Base-by-base conservation (phyloP, 2,329 filamentous ascomycete species). In the Dactylella cylindrospora region DNA sequence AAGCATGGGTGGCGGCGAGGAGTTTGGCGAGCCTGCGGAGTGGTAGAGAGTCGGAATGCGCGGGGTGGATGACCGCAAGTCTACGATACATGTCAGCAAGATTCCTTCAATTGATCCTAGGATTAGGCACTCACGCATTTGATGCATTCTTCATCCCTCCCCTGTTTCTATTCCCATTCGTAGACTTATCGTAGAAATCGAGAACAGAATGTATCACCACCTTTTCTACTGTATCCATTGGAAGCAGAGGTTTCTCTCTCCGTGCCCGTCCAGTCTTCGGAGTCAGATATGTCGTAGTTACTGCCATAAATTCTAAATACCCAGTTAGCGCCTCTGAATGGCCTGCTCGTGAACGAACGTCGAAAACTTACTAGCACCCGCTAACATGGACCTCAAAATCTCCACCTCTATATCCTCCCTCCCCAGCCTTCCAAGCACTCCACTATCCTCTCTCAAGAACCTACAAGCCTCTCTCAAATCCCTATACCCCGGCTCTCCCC, bases 131-230 rank as follows among this genome's bases (percentile, higher is more conserved):
- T 73, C 74, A 86, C 84, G 88, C 85, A 43, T 89, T 84, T 66
- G 85, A 79, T 38, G 86, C 88, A 71, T 83, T 88, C 72, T 88
- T 88, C 68, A 93, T 78, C 0, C 85, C 85, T 12, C 88, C 88
- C 66, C 87, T 79, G 1, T 80, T 86, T 51, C 82, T 81, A 67
- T 91, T 90, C 0, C 86, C 85, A 68, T 93, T 93, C 17, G 85
- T 87, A 2, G 88, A 87, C 69, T 88, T 88, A 69, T 93, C 88
- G 69, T 90, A 93, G 3, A 68, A 69, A 13, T 68, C 68, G 25
- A 65, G 65, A 9, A 64, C 59, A 10, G 84, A 80, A 49, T 80
- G 77, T 74, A 90, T 79, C 1, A 84, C 84, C 39, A 82, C 77
- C 1, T 76, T 76, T 33, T 86, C 74, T 6, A 89, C 75, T 1